Base-by-base conservation (phyloP, 2,329 filamentous ascomycete species). In the Pseudomassariella vexata region DNA sequence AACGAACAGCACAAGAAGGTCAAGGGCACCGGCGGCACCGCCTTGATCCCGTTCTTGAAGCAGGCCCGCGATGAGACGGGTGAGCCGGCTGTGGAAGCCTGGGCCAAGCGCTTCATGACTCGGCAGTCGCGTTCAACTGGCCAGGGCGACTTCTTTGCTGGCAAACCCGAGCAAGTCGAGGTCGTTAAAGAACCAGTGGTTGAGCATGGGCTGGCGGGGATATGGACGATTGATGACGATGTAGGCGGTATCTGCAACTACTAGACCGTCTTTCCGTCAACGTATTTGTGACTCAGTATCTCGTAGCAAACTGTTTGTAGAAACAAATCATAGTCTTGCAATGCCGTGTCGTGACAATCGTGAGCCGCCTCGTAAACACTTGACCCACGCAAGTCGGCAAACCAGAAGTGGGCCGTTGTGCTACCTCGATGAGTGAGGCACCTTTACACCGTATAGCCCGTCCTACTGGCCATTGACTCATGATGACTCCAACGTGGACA, bases 1-100 rank as follows among this genome's bases (percentile, higher is more conserved):
- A 63, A 66, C 30, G 51, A 56, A 11, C 61, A 64, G 28, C 62
- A 68, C 40, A 63, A 65, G 50, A 82, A 82, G 30, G 72, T 95
- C 18, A 85, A 84, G 26, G 92, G 92, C 2, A 98, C 92, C 0
- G 92, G 92, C 10, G 92, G 92, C 11, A 96, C 92, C 0, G 85
- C 89, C 0, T 66, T 98, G 35, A 95, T 98, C 35, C 86, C 90
- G 0, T 98, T 98, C 60, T 66, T 98, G 39, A 95, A 96, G 61
- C 92, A 98, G 61, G 92, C 92, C 5, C 74, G 92, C 18, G 89
- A 98, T 50, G 92, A 98, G 68, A 98, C 92, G 1, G 85, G 86
- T 11, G 90, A 96, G 57, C 87, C 88, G 2, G 87, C 89, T 1
- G 81, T 96, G 22, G 71, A 76, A 46, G 63, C 68, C 31, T 82